Base-by-base conservation (phyloP, 805 yeast genomes). In the Kregervanrija pseudodelftensis region DNA sequence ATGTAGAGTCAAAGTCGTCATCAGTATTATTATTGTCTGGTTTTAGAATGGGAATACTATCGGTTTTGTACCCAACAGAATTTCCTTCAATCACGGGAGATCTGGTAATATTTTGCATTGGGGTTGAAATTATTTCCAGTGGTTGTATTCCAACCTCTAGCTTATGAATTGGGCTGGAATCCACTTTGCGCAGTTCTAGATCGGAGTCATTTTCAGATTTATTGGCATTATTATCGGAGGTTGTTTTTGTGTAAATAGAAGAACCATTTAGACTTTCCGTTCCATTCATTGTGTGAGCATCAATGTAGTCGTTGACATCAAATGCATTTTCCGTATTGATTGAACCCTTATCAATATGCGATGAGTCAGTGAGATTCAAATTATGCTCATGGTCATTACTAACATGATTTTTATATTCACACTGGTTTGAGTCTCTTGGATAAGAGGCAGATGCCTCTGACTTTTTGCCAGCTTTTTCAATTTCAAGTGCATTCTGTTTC, bases 281-380 rank as follows among this genome's bases (percentile, higher is more conserved):
- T 8, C 31, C 41, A 30, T 40, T 40, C 11, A 36, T 34, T 15
- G 28, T 41, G 16, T n/a, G 36, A 14, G 34, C 35, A 14, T 40
- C 42, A 11, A 45, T 44, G 36, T 49, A 49, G 30, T 46, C 44
- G 32, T 40, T 47, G 3, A 49, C 36, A n/a, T 49, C 49, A 44
- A 49, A 49, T 8, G 17, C 11, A 32, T 17, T 28, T 5, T 40
- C 33, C 4, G 42, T 17, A 22, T 17, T 17, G n/a, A 40, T 5
- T 14, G 22, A 22, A 33, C 7, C 32, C 14, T 22, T 8, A 11
- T n/a, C 33, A 13, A n/a, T 33, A n/a, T 17, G 13, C 1, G 8
- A 34, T 11, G 37, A 22, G 8, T 22, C 7, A 22, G 7, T 7
- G 4, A 2, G 28, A 22, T 22, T 7, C 7, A 22, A 5, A 2